phyloP scores from a whole-genome alignment of 2,329 filamentous ascomycete species.

The Botrytis squamosa region DNA sequence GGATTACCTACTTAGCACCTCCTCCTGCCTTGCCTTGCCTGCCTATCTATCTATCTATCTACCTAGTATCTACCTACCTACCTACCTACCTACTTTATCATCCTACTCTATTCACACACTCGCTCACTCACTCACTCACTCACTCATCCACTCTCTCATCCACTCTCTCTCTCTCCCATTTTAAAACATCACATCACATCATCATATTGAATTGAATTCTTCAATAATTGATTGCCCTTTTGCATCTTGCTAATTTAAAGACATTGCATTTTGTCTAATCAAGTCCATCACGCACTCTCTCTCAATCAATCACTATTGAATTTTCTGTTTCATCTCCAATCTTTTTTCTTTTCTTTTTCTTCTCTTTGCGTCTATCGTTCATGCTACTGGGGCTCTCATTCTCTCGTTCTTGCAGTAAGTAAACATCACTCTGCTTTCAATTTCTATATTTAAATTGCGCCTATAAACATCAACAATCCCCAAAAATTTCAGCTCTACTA shows the following conservation, averaged over 20 bases:
- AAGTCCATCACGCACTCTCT: background rate
- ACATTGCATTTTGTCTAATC: background rate
- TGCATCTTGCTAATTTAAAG: background rate
- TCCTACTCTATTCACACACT: background rate
- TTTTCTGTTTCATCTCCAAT: background rate
- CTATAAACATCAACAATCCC: conserved; percentile 17
- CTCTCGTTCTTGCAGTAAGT: conserved; percentile 7
- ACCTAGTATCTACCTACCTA: no score
- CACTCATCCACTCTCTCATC: background rate
- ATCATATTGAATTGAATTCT: background rate
- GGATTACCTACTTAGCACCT: background rate
- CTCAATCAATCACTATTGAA: conserved; percentile 5
- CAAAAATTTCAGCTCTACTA: background rate
- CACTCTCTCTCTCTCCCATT: background rate
- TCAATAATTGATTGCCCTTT: background rate
- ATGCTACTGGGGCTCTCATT: background rate
- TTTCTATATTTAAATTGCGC: conserved; percentile 16
- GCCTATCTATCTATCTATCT: background rate
- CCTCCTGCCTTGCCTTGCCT: no score
- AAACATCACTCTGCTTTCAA: background rate
- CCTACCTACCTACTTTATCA: no score
- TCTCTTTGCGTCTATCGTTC: background rate
- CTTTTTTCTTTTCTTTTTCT: background rate
- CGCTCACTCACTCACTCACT: background rate
- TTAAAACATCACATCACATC: background rate